Evolutionary conservation across 129 eudicot species (phyloP).

Genomic region (Tagetes patula): DNA sequence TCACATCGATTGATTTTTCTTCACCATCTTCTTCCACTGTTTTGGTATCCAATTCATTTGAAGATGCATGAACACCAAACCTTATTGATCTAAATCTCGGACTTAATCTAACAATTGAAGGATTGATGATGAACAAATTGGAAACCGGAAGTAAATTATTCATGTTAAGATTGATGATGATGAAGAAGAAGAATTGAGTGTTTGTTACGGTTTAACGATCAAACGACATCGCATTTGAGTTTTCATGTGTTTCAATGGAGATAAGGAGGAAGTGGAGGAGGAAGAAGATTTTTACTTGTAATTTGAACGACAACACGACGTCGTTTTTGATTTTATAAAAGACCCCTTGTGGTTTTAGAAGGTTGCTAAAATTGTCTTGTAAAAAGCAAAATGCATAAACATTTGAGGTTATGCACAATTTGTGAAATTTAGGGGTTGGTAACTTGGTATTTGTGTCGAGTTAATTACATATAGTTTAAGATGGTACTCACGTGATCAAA

Average conservation of each 20-base stretch:
- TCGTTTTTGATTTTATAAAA: neutral
- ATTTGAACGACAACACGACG: neutral
- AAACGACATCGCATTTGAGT: constrained; percentile 26
- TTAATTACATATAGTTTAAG: no score
- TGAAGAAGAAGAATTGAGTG: constrained; percentile 15
- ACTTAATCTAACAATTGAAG: constrained; percentile 18
- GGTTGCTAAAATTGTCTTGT: neutral
- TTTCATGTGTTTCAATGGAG: neutral
- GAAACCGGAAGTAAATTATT: constrained; percentile 46
- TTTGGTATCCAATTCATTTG: constrained; percentile 51
- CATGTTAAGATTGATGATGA: constrained; percentile 38
- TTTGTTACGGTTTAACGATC: neutral
- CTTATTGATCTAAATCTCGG: constrained; percentile 16
- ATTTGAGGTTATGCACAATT: neutral
- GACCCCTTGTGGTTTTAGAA: neutral
- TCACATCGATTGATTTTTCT: constrained; percentile 14
- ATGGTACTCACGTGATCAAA: no score
- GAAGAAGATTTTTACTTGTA: neutral
- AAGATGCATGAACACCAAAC: constrained; percentile 31
- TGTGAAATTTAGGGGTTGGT: no score
- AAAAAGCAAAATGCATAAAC: neutral
- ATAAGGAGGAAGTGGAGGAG: neutral
- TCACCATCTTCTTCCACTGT: constrained; percentile 35
- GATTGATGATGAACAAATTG: constrained; percentile 25
- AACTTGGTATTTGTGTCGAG: no score